These are phyloP conservation scores for Salix koriyanagi DNA, from an alignment of 345 rosid species.

Conservation along the genomic window DNA sequence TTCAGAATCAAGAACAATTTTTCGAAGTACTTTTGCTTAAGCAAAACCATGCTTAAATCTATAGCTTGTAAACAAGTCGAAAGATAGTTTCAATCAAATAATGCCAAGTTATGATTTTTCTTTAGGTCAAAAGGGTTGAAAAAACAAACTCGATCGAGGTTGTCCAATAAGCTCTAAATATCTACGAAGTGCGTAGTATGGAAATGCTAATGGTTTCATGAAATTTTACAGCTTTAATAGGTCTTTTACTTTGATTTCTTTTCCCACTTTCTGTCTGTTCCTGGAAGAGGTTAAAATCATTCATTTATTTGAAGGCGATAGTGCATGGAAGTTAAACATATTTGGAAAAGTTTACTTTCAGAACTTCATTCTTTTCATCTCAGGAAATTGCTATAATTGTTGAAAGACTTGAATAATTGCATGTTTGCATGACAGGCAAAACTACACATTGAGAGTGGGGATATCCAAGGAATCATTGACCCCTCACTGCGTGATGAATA, in stretches of 20 bases:
- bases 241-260: neutral
- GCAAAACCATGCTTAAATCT: neutral
- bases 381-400: neutral
- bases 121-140: too few species aligned
- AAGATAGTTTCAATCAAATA: neutral
- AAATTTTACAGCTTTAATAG: neutral
- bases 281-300: neutral
- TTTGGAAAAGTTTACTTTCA: neutral
- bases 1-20: neutral
- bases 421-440: slow-evolving; percentile 50
- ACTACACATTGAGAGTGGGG: slow-evolving; percentile 89
- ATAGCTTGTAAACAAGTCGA: neutral
- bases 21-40: neutral
- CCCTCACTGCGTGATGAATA: slow-evolving; percentile 57
- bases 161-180: neutral
- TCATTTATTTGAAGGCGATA: neutral
- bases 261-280: neutral
- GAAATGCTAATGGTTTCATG: neutral
- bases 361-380: neutral
- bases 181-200: too few species aligned
- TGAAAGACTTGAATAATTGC: slow-evolving; percentile 1
- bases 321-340: neutral
- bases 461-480: slow-evolving; percentile 87
- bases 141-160: neutral
- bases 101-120: too few species aligned